Evolutionary conservation across 2,329 filamentous ascomycete species (phyloP).

Genomic region (Aspergillus fijiensis): DNA sequence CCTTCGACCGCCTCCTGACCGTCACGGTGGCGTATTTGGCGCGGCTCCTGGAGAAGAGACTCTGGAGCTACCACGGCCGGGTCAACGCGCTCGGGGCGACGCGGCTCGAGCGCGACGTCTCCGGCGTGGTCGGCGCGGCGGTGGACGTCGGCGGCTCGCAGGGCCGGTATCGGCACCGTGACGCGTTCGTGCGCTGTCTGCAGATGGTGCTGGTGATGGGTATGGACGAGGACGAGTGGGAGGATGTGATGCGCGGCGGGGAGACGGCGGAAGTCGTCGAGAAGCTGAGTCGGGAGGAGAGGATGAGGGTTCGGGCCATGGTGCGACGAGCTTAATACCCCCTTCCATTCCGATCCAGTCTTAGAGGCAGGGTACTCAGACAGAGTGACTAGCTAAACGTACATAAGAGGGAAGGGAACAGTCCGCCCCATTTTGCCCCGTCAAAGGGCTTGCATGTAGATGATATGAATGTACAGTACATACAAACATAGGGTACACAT

Average conservation of each 20-base stretch:
- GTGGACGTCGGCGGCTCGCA: conserved; percentile 39
- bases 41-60: conserved; percentile 78
- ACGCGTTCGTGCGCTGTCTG: conserved; percentile 70
- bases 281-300: conserved; percentile 71
- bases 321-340: conserved; percentile 42
- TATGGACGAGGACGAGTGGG: conserved; percentile 96
- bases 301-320: conserved; percentile 68
- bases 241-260: conserved; percentile 62
- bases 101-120: conserved; percentile 79
- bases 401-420: too few relatives aligned
- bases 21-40: conserved; percentile 73
- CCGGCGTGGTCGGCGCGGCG: conserved; percentile 62
- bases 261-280: conserved; percentile 55
- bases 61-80: conserved; percentile 76
- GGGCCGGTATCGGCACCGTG: conserved; percentile 71
- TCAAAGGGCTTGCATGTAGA: too few relatives aligned
- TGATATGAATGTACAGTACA: background rate
- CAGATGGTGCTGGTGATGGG: conserved; percentile 86
- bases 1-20: conserved; percentile 74
- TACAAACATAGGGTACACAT: background rate
- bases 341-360: background rate
- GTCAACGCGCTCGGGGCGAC: conserved; percentile 80
- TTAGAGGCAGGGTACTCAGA: too few relatives aligned
- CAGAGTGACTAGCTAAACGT: too few relatives aligned
- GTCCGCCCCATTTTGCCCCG: too few relatives aligned